Evolutionary conservation across 768 basidiomycete genomes (phyloP), one percentile per base, ranked within the genome.

Genomic region (Lactarius indigo): DNA sequence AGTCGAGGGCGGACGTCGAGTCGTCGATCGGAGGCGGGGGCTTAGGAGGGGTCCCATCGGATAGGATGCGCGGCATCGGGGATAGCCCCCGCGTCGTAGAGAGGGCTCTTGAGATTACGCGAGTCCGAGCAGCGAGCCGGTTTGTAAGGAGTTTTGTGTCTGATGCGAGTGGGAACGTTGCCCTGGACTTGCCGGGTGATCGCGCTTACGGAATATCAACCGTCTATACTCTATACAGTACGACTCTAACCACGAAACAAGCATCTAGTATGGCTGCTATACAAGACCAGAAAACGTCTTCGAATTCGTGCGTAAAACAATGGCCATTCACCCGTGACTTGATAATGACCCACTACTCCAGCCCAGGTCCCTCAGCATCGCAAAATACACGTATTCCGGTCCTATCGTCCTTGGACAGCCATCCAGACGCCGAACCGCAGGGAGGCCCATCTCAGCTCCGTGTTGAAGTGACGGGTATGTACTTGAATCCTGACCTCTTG

Each of bases 1-100:
- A 98, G 77, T 96, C 95, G 71, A 96, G 81, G 13, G 96, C 96
- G 23, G 93, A 95, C 0, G 96, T 98, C 41, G 93, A 95, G 77
- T 96, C 95, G 75, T 94, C 89, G 66, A 96, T 91, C 5, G 92
- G 82, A 60, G 82, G 87, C 0, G 91, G 91, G 15, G 91, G 89
- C 74, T 85, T 87, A 17, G 91, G 89, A 30, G 81, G 82, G 1
- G 50, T 52, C 0, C 62, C 58, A 44, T 66, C 59, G n/a, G 72
- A 62, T 3, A 64, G 59, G 39, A 58, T 71, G 68, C 52, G 73
- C 64, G 30, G 68, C 20, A 20, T 68, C 26, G 66, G 63, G 7
- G 71, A 59, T 57, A 80, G 72, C 1, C 70, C 61, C 33, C 78
- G 76, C 23, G 65, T 28, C 1, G 63, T 23, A 13, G 30, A 58